Evolutionary conservation across 2,329 filamentous ascomycete genomes (phyloP), one percentile per base, ranked within the genome.

Genomic region (Dactylonectria estremocensis): DNA sequence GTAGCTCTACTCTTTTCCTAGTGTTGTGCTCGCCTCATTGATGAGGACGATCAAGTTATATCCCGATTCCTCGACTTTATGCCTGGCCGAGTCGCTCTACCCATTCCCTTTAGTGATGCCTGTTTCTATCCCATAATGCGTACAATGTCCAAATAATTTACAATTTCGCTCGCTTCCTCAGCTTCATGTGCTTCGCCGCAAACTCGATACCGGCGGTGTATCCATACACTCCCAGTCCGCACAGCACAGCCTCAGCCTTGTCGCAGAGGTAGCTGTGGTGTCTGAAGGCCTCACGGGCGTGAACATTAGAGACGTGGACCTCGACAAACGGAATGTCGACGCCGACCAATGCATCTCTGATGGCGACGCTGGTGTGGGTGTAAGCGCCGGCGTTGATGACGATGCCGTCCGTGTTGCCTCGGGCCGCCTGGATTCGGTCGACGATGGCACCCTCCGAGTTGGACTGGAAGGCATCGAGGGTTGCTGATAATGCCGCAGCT

Each of bases 371-470:
- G 1, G 92, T 94, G 79, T 95, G 93, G 1, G 93, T 95, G 73
- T 90, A 90, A 0, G 88, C 93, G 2, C 89, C 93, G 0, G 92
- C 90, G 81, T 95, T 95, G 83, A 95, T 94, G 75, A 95, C 83
- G 71, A 93, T 88, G 69, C 87, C 91, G 68, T 93, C 90, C 20
- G 89, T 82, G 1, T 83, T 82, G 2, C 76, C 76, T 1, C 90
- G 86, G 0, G 91, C 91, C 18, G 85, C 86, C 61, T 95, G 93
- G 71, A 95, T 92, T 68, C 91, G 88, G 81, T 94, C 92, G 66
- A 94, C 84, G 68, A 94, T 88, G 33, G 88, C 89, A 61, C 93
- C 93, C 80, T 95, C 93, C 77, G 93, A 90, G 82, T 95, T 95
- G 14, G 91, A 93, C 80, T 95, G 93, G 79, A 93, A 93, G 45